These are phyloP conservation scores for Zygoascus hellenicus DNA, from an alignment of 1,139 yeast species.

Conservation along the genomic window DNA sequence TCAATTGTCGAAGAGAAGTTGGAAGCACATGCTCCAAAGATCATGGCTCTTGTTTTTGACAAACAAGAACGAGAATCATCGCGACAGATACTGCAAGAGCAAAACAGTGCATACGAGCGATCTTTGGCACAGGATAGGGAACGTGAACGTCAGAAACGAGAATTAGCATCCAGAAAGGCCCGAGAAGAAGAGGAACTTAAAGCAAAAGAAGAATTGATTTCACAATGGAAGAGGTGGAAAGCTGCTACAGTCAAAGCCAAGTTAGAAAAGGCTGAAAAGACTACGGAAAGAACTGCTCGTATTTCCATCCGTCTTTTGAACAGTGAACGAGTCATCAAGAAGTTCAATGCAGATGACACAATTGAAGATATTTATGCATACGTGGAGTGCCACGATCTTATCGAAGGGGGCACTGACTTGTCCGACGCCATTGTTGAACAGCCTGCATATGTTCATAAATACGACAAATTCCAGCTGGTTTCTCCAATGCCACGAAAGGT, in stretches of 20 bases:
- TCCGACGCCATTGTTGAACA: constrained; percentile 30
- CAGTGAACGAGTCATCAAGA: constrained; percentile 59
- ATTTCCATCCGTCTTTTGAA: constrained; percentile 48
- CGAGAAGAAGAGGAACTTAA: constrained; percentile 19
- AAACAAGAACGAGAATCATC: constrained; percentile 55
- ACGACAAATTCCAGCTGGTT: constrained; percentile 40
- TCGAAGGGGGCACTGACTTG: constrained; percentile 18
- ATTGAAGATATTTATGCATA: constrained; percentile 60
- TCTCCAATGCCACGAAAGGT: constrained; percentile 55
- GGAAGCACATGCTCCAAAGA: constrained; percentile 55
- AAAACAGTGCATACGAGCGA: constrained; percentile 70
- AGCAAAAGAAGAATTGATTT: constrained; percentile 11
- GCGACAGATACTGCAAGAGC: constrained; percentile 61
- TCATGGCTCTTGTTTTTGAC: constrained; percentile 54
- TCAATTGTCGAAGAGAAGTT: constrained; percentile 31
- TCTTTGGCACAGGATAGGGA: constrained; percentile 56
- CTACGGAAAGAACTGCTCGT: constrained; percentile 28
- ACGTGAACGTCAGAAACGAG: constrained; percentile 36
- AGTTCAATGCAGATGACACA: constrained; percentile 44
- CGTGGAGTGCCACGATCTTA: constrained; percentile 43
- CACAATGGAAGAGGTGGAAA: constrained; percentile 28
- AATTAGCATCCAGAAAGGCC: constrained; percentile 30
- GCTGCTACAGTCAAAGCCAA: constrained; percentile 16
- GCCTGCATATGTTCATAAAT: constrained; percentile 38
- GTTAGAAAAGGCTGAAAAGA: constrained; percentile 3